Conservation (phyloP, 2,329 filamentous ascomycete genomes). For the Xylaria sp. region DNA sequence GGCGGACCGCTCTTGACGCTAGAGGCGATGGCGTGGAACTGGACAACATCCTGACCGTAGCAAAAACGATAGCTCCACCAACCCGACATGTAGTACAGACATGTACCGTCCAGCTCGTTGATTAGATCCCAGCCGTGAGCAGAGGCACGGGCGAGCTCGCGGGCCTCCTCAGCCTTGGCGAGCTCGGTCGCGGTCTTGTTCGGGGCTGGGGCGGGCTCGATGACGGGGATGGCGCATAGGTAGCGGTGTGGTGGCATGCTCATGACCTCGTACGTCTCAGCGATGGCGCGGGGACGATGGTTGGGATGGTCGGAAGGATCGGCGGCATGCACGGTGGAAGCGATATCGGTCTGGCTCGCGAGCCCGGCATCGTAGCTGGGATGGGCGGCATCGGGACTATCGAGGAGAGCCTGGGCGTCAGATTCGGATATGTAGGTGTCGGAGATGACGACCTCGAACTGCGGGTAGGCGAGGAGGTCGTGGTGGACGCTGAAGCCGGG, state of each 20-base stretch:
- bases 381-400: slow-evolving; percentile 50
- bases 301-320: slow-evolving; percentile 37
- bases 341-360: slow-evolving; percentile 40
- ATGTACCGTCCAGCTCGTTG: slow-evolving; percentile 75
- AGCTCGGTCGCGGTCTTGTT: slow-evolving; percentile 71
- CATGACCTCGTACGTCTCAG: slow-evolving; percentile 73
- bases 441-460: slow-evolving; percentile 83
- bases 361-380: slow-evolving; percentile 43
- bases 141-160: slow-evolving; percentile 78
- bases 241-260: slow-evolving; percentile 72
- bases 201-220: slow-evolving; percentile 61
- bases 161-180: slow-evolving; percentile 75
- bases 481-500: slow-evolving; percentile 82
- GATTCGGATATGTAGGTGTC: slow-evolving; percentile 73
- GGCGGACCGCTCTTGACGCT: slow-evolving; percentile 73
- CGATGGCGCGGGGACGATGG: slow-evolving; percentile 39
- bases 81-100: slow-evolving; percentile 80
- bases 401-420: slow-evolving; percentile 68
- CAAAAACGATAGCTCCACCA: slow-evolving; percentile 99
- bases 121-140: slow-evolving; percentile 81
- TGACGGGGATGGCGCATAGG: slow-evolving; percentile 81
- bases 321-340: slow-evolving; percentile 34
- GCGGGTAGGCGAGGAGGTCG: slow-evolving; percentile 84
- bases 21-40: slow-evolving; percentile 84
- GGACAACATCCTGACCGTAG: slow-evolving; percentile 84